Evolutionary conservation across 768 basidiomycete genomes (phyloP).

Genomic region (Leucocoprinus sp.): DNA sequence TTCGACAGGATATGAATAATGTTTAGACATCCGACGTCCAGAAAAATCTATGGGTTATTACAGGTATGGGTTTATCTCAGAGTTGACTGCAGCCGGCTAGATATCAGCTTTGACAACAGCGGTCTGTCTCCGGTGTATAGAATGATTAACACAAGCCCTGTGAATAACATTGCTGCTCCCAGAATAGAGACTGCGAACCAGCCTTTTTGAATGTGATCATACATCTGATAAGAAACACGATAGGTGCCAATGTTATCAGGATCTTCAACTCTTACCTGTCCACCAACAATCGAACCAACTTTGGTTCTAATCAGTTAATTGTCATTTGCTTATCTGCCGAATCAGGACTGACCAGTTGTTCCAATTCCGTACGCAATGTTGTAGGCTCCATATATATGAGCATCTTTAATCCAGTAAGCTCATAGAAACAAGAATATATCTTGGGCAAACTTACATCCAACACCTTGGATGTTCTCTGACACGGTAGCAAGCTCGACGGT

Average conservation of each 20-base stretch:
- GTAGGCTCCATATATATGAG: constrained; percentile 67
- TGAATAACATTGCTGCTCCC: constrained; percentile 31
- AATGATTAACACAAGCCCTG: constrained; percentile 31
- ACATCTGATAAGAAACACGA: constrained; percentile 37
- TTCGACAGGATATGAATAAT: too few species aligned
- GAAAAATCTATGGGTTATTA: too few species aligned
- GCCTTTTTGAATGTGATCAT: constrained; percentile 44
- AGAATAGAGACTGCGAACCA: constrained; percentile 55
- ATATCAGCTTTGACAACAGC: constrained; percentile 15
- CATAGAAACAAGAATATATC: constrained; percentile 1
- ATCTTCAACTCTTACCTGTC: constrained; percentile 36
- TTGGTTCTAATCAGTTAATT: constrained; percentile 2
- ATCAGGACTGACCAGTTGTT: constrained; percentile 38
- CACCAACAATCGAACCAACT: constrained; percentile 69
- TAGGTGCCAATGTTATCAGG: background rate
- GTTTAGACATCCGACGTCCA: too few species aligned
- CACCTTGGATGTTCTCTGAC: constrained; percentile 44
- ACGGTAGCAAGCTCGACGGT: constrained; percentile 62
- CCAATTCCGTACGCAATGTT: constrained; percentile 67
- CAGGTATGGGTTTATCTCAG: too few species aligned
- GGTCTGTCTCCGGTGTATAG: constrained; percentile 44
- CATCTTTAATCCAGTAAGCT: constrained; percentile 35
- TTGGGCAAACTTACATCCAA: constrained; percentile 44
- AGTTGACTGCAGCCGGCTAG: too few species aligned
- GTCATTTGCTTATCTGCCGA: background rate